Conservation (phyloP, 2,329 filamentous ascomycete species). For the Sarocladium strictum region DNA sequence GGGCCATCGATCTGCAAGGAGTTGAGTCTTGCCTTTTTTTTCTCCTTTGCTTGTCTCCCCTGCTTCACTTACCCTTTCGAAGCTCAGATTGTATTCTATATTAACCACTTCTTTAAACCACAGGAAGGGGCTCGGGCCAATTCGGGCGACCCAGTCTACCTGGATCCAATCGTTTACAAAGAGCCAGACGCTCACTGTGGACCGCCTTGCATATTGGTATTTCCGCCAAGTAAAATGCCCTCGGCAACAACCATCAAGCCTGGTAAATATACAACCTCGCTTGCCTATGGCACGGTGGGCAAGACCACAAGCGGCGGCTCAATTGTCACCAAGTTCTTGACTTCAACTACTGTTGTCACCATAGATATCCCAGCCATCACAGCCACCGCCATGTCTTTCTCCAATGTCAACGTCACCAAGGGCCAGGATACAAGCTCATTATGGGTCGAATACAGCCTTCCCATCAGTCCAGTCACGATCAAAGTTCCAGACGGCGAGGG, state of each 20-base stretch:
- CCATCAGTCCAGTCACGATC: neutral
- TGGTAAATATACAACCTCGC: neutral
- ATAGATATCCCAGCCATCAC: neutral
- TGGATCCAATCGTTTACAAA: neutral
- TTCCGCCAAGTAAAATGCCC: neutral
- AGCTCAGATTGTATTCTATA: too few species aligned
- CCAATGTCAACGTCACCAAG: neutral
- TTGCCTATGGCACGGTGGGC: neutral
- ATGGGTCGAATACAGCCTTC: neutral
- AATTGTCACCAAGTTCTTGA: neutral
- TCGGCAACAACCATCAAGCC: neutral
- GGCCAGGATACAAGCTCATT: neutral
- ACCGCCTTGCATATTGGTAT: neutral
- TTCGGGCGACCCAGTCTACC: too few species aligned
- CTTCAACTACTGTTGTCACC: neutral
- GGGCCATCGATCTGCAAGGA: too few species aligned
- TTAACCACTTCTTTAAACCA: too few species aligned
- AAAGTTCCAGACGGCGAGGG: neutral
- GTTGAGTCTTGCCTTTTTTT: too few species aligned
- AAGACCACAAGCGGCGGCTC: neutral
- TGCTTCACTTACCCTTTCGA: too few species aligned
- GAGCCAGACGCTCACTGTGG: neutral
- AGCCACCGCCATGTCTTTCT: neutral
- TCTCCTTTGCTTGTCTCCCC: too few species aligned
- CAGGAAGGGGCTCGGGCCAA: too few species aligned